phyloP scores from a whole-genome alignment of 1,284 basidiomycete species.

The Phellopilus nigrolimitatus region DNA sequence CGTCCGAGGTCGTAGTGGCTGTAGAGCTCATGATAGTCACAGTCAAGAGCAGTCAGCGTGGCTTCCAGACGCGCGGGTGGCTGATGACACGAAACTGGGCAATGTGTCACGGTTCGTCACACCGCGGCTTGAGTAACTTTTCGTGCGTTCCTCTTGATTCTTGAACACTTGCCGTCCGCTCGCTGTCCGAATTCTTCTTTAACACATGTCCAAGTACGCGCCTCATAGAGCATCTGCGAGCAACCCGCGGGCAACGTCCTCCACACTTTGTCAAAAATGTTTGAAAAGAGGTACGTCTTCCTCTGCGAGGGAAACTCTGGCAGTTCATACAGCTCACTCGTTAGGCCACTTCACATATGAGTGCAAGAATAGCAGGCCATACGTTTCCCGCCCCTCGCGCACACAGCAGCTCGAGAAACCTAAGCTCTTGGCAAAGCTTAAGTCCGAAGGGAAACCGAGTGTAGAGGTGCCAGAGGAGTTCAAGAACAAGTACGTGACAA shows the following conservation, averaged over 20 bases:
- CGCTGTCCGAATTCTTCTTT: neutral
- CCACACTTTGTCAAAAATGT: slow-evolving; percentile 77
- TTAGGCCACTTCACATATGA: slow-evolving; percentile 76
- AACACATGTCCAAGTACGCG: slow-evolving; percentile 72
- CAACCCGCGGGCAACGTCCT: slow-evolving; percentile 54
- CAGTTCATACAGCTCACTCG: neutral
- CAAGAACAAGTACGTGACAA: slow-evolving; percentile 58
- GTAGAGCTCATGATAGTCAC: no score
- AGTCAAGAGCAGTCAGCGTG: no score
- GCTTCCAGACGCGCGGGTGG: no score
- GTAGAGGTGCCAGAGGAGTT: slow-evolving; percentile 79
- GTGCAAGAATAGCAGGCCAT: slow-evolving; percentile 69
- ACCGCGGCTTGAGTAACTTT: no score
- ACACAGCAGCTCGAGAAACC: slow-evolving; percentile 76
- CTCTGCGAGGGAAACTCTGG: neutral
- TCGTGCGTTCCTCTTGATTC: no score
- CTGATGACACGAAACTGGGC: no score
- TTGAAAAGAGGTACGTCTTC: slow-evolving; percentile 50
- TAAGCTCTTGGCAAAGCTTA: slow-evolving; percentile 54
- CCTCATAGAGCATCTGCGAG: slow-evolving; percentile 58
- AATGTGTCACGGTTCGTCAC: no score
- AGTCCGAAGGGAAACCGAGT: slow-evolving; percentile 59
- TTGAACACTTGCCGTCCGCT: no score
- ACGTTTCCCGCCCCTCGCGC: slow-evolving; percentile 71
- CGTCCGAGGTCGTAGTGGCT: neutral